Base-by-base conservation (phyloP, 768 basidiomycete genomes). In the Xanthoconium stramineum region DNA sequence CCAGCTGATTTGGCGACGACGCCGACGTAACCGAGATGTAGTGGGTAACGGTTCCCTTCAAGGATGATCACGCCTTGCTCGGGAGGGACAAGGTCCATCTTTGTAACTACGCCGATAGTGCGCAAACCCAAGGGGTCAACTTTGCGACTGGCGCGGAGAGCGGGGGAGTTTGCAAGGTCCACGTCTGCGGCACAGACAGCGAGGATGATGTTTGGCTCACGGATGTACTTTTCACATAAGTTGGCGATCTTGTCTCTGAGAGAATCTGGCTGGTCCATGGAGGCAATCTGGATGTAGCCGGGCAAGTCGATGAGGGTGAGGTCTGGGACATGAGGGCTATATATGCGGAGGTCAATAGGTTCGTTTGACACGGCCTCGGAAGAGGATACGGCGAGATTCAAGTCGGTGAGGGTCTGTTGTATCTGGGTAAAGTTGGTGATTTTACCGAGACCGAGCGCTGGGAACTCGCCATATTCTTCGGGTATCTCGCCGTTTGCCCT, bases 201-300 rank as follows among this genome's bases (percentile, higher is more conserved):
- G n/a, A 99, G 83, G 63, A 98, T 89, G 72, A 99, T 94, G 72
- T 99, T 99, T n/a, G 97, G 96, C 69, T 98, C 94, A n/a, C 91
- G 85, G 65, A 99, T 99, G 71, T 99, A 99, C 69, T 87, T 91
- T 54, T 98, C 97, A 73, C 97, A 98, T 1, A 99, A 77, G 10
- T 69, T 65, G 0, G 89, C 78, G 58, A 99, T 96, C 72, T 98
- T 96, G 66, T 96, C 93, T 69, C 93, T 97, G 58, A 99, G 81
- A 19, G 81, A 78, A 60, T 98, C 95, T 0, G 97, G 97, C 69
- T 99, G 97, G 75, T 99, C 96, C 75, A 98, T 75, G 44, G 91
- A 94, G 6, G 91, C 79, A 42, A 98, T 90, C 69, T 99, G 96
- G 55, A 99, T 86, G 71, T 99, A 99, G 3, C 97, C 97, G 1